Evolutionary conservation across 2,329 filamentous ascomycete genomes (phyloP), one percentile per base, ranked within the genome.

Genomic region (Monosporascus ibericus): DNA sequence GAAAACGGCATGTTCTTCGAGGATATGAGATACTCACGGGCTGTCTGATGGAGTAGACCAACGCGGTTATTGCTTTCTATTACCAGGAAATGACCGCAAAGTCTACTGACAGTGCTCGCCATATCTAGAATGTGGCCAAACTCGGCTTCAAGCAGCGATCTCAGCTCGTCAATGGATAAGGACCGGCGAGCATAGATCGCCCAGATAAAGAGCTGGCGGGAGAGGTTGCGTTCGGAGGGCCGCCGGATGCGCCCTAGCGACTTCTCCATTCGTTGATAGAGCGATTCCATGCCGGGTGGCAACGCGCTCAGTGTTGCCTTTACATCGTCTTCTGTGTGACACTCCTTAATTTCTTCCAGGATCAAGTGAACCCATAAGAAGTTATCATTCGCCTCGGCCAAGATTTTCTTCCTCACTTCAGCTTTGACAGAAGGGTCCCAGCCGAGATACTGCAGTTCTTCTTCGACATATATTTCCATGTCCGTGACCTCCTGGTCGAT

Each of bases 311-410:
- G 52, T 1, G 59, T 62, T 4, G 55, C 20, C 14, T 63, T 49
- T 2, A 67, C 56, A 17, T 63, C 62, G 2, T 49, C 56, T 14
- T 60, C 48, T 0, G 60, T 65, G 42, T 64, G 59, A 24, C 63
- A 63, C 0, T 56, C 42, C n/a, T 60, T 61, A 8, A 71, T 56
- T 34, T 63, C 58, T 18, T 66, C 57, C 1, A 70, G 52, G 7
- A 62, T 62, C 0, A 70, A 59, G 30, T 60, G 54, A 2, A 66
- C 59, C 68, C 66, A 70, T 1, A 71, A 58, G 39, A 72, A 72
- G 44, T 68, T 72, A 0, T 63, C 65, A 4, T 61, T 48, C 0
- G 67, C 58, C 18, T 59, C 55, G 3, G 60, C 47, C 7, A 67
- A 46, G 6, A 70, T 52, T 4, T 58, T 58, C 4, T 54, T 20